Conservation (phyloP, 2,329 filamentous ascomycete genomes). For the Pestalotiopsis sp. region DNA sequence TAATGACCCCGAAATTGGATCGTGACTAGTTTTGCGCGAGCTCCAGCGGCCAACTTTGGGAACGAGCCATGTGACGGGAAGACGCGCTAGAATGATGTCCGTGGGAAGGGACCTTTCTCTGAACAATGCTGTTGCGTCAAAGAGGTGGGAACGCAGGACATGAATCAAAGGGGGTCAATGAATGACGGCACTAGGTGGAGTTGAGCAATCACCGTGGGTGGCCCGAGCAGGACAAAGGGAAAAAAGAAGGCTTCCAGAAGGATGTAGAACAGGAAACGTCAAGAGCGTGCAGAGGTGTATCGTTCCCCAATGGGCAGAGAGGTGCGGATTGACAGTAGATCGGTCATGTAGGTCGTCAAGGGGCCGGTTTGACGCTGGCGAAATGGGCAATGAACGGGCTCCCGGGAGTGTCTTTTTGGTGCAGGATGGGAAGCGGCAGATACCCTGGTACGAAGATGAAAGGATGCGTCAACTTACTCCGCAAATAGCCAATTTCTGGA, state of each 20-base stretch:
- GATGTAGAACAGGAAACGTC: neutral
- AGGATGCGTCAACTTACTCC: slow-evolving; percentile 21
- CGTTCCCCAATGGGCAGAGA: neutral
- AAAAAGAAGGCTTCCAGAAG: slow-evolving; percentile 11
- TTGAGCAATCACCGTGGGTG: slow-evolving; percentile 7
- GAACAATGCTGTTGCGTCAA: slow-evolving; percentile 8
- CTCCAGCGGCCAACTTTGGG: neutral
- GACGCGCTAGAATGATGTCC: neutral
- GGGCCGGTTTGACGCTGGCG: neutral
- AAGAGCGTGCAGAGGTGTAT: neutral
- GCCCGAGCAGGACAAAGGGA: slow-evolving; percentile 7
- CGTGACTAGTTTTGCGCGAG: slow-evolving; percentile 8
- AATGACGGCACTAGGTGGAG: slow-evolving; percentile 7
- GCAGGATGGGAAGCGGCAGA: slow-evolving; percentile 11
- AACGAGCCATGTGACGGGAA: slow-evolving; percentile 7
- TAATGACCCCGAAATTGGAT: slow-evolving; percentile 11
- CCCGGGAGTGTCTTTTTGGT: neutral
- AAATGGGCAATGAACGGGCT: slow-evolving; percentile 1
- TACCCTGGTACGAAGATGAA: slow-evolving; percentile 9
- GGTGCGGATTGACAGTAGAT: neutral
- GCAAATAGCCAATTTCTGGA: slow-evolving; percentile 16
- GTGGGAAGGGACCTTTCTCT: neutral
- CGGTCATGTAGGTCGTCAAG: neutral
- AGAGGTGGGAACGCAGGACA: neutral
- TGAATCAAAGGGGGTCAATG: slow-evolving; percentile 9